Evolutionary conservation across 257 asterid genomes (phyloP), one percentile per base, ranked within the genome.

Genomic region (Nicotiana otophora): DNA sequence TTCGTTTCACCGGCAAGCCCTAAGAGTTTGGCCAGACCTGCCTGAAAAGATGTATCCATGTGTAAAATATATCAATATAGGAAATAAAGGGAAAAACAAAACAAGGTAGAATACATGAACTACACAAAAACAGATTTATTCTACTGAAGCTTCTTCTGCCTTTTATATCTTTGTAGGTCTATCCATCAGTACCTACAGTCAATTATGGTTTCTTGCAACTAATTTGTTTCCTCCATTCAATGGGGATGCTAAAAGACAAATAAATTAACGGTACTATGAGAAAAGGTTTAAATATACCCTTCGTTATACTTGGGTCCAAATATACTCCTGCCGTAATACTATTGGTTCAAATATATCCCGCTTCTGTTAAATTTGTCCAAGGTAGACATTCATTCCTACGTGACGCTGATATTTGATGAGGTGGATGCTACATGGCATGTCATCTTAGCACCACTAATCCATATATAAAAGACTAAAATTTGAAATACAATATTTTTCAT

Each of bases 1-100:
- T 96, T 96, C 51, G 97, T 94, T 90, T 96, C 99, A 5, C 99
- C 98, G 1, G 99, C 99, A 63, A 94, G 98, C 81, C 99, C 99
- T 57, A 96, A 90, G 81, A 96, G 98, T 80, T 96, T 94, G 7
- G 99, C 99, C 87, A 95, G 84, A 67, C 99, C 99, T 81, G 99
- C 98, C 99, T 95, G 94, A 83, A 87, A 58, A 84, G 63, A 75
- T 51, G 80, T 75, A 12, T 74, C 42, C 15, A 48, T 23, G n/a
- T 15, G 62, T 26, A 75, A 51, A 42, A 26, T 51, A 15, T 26
- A 75, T 51, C 42, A 51, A 28, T 28, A 28, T 31, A 75, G 63
- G 80, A 51, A 42, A 23, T 26, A 75, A 51, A 75, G 15, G 15
- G 62, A 2, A 26, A 12, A 70, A 48, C 36, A 20, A 17, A 75